Conservation (phyloP, 116 monocot genomes). For the Posidonia oceanica region DNA sequence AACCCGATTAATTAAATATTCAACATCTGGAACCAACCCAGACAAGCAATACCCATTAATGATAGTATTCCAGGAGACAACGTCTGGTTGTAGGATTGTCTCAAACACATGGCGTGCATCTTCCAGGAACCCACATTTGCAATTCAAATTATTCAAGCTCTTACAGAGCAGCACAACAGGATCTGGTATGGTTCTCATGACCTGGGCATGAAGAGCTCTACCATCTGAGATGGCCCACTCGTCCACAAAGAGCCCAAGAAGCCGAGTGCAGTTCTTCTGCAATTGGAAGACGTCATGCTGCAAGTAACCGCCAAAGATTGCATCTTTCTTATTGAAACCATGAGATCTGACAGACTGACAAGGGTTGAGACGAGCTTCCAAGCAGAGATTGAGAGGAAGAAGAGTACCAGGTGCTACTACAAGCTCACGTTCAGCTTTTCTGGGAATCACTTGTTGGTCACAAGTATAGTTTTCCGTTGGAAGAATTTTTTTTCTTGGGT, state of each 20-base stretch:
- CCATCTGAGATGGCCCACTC: not conserved
- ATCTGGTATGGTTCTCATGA: constrained; percentile 8
- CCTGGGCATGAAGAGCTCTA: not conserved
- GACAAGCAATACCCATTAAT: constrained; percentile 10
- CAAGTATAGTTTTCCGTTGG: no score
- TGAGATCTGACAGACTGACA: not conserved
- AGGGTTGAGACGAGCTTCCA: not conserved
- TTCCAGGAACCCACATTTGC: constrained; percentile 16
- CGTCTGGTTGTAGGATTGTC: constrained; percentile 18
- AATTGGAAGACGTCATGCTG: not conserved
- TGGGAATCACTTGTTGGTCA: no score
- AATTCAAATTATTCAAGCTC: constrained; percentile 24
- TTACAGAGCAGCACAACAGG: constrained; percentile 11
- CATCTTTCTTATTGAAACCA: not conserved
- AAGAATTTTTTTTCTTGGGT: no score
- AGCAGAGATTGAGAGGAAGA: no score
- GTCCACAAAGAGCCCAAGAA: not conserved
- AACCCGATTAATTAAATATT: no score
- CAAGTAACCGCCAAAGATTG: not conserved
- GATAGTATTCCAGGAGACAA: constrained; percentile 20
- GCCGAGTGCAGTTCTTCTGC: constrained; percentile 10
- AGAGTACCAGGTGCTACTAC: no score
- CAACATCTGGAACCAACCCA: not conserved
- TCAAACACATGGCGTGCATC: constrained; percentile 38
- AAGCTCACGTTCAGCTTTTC: no score